Conservation (phyloP, 1,139 yeast species). For the Saccharomyces hybrid region DNA sequence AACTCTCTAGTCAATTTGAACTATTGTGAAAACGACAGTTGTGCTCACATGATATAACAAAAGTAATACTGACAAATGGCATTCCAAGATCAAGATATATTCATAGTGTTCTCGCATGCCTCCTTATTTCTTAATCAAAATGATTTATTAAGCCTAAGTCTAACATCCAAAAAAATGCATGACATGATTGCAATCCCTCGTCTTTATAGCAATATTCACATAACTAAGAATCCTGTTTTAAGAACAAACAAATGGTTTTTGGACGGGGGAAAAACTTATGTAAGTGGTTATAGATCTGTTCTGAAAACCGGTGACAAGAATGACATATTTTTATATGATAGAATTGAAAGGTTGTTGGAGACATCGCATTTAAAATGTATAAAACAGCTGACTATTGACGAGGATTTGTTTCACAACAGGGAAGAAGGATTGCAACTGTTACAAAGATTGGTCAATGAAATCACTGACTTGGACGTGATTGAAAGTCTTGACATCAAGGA, state of each 20-base stretch:
- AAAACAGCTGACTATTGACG: conserved; percentile 19
- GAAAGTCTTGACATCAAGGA: conserved; percentile 20
- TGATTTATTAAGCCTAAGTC: conserved; percentile 20
- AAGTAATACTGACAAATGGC: background rate
- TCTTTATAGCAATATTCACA: conserved; percentile 26
- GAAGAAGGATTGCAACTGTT: conserved; percentile 15
- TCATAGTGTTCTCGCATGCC: conserved; percentile 4
- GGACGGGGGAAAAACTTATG: conserved; percentile 28
- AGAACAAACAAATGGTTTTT: conserved; percentile 26
- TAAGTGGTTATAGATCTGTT: conserved; percentile 27
- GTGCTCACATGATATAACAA: background rate
- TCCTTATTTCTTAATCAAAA: conserved; percentile 27
- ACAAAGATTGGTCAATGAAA: conserved; percentile 12
- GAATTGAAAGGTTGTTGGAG: conserved; percentile 24
- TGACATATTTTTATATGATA: conserved; percentile 32
- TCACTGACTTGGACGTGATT: conserved; percentile 13
- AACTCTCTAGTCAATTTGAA: background rate
- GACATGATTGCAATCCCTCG: conserved; percentile 15
- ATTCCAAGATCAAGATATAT: background rate
- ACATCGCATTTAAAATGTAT: conserved; percentile 10
- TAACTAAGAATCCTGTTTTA: conserved; percentile 28
- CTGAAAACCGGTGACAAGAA: conserved; percentile 30
- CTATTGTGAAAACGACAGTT: background rate
- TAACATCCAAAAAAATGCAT: conserved; percentile 12
- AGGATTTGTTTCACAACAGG: conserved; percentile 21